Evolutionary conservation across 306 rosid species (phyloP), one percentile per base, ranked within the genome.

Genomic region (Purshia tridentata): DNA sequence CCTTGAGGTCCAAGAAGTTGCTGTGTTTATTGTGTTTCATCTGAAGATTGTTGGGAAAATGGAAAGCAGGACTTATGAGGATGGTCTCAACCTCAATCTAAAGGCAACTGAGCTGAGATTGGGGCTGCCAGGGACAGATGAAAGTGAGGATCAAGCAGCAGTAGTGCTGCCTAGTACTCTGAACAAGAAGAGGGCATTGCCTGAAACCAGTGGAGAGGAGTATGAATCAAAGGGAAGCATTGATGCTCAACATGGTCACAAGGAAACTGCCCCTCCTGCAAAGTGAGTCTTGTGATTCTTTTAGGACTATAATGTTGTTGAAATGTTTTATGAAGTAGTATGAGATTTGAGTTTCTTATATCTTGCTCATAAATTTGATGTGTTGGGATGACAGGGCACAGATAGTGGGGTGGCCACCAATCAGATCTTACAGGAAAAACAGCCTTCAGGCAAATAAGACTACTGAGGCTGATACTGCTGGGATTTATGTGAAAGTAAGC

Each of bases 391-490:
- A 1, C 83, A 93, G 98, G 79, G 83, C 94, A 62, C 92, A 93
- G 69, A 84, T 91, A 19, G 97, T 91, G 48, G 98, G 98, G 41
- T 93, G 98, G 98, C 97, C 98, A 54, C 98, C 98, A 78, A 76
- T 93, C 41, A 72, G 94, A 81, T 85, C 96, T 10, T 89, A 80
- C 37, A 77, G 98, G 77, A 93, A 88, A 45, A 93, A 91, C 80
- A 84, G 78, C 76, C 74, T 88, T 70, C 86, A 88, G 53, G 67
- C 77, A 19, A 81, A 65, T 42, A 81, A 68, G 82, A 64, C 59
- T 16, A 22, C 68, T 0, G 93, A 86, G 83, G 77, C 73, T 20
- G 98, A 88, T 47, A 82, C 46, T 59, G 23, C 66, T 29, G 97
- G 93, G 54, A 84, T 81, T 64, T 90, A 84, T 79, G 88, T 92